Base-by-base conservation (phyloP, 371 early-diverging fungal species). In the Mucor sp. region DNA sequence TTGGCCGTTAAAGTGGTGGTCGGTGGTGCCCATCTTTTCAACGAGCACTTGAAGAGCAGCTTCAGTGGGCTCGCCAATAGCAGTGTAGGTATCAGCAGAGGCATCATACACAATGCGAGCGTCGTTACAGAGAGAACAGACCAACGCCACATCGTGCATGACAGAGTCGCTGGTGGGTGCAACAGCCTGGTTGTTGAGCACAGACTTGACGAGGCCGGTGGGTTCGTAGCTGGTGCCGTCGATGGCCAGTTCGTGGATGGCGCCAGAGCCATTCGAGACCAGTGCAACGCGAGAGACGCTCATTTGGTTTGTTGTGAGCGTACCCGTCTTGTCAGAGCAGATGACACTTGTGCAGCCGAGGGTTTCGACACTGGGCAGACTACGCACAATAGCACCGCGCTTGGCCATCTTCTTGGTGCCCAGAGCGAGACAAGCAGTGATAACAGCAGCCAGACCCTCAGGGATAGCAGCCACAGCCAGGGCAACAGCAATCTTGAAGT, bases 391-490 rank as follows among this genome's bases (percentile, higher is more conserved):
- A n/a, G 98, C 99, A 65, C 95, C 93, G 78, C 95, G 90, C 60
- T 89, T 88, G 58, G 99, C 98, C 99, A 99, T 97, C 78, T 93
- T 93, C 75, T 94, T 93, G 58, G 98, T 96, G 59, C 97, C 99
- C 47, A 97, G 86, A 33, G 98, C 97, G 62, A 99, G 86, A 75
- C 97, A 97, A 44, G 97, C 96, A 27, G 99, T 97, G 65, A 99
- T 98, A 61, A 98, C 95, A 56, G 97, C 97, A 17, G 97, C 94
- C 41, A 99, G 80, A 61, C 99, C 99, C 87, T 99, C 99, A 60
- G 99, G 99, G 70, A 99, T 98, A 58, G 98, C 99, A 56, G 99
- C 98, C n/a, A 99, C 99, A 53, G 99, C 99, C 66, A 99, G 82
- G 9, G 99, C 97, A 60, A 99, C 98, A 33, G 98, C 98, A 61